These are phyloP conservation scores for Albugo laibachii DNA, from an alignment of 352 stramenopile species.

Conservation along the genomic window DNA sequence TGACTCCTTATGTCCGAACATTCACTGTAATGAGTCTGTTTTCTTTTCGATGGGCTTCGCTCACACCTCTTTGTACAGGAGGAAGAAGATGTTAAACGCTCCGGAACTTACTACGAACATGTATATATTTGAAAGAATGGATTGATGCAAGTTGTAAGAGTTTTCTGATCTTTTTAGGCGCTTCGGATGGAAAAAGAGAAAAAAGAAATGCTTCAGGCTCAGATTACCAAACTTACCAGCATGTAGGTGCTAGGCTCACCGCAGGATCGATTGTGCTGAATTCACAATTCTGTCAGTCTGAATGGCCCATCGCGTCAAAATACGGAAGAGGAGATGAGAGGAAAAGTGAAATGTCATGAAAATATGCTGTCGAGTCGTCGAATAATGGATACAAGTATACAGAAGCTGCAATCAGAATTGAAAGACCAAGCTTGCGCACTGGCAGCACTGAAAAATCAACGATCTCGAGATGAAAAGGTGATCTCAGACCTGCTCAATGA, in stretches of 20 bases:
- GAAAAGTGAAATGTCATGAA: constrained; percentile 29
- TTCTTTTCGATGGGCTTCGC: neutral
- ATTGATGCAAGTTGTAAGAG: neutral
- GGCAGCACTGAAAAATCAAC: constrained; percentile 45
- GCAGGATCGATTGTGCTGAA: neutral
- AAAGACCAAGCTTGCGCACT: constrained; percentile 27
- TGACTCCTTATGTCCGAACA: constrained; percentile 51
- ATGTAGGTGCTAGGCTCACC: constrained; percentile 17
- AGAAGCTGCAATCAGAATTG: constrained; percentile 49
- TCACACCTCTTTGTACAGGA: constrained; percentile 12
- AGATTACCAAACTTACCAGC: constrained; percentile 62
- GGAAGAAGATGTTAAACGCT: constrained; percentile 71
- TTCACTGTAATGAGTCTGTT: constrained; percentile 22
- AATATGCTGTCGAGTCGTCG: constrained; percentile 72
- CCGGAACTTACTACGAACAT: constrained; percentile 70
- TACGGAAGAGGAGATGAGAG: constrained; percentile 13
- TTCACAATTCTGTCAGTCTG: constrained; percentile 14
- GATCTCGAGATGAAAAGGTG: constrained; percentile 53
- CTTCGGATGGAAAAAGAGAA: constrained; percentile 64
- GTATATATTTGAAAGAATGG: constrained; percentile 9
- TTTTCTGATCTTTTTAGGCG: constrained; percentile 14
- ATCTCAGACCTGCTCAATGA: constrained; percentile 71
- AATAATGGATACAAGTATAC: constrained; percentile 65
- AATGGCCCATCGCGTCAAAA: constrained; percentile 19
- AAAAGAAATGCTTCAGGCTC: constrained; percentile 35